Conservation (phyloP, 495 filamentous ascomycete species). For the Paragyromitra xinjiangensis region DNA sequence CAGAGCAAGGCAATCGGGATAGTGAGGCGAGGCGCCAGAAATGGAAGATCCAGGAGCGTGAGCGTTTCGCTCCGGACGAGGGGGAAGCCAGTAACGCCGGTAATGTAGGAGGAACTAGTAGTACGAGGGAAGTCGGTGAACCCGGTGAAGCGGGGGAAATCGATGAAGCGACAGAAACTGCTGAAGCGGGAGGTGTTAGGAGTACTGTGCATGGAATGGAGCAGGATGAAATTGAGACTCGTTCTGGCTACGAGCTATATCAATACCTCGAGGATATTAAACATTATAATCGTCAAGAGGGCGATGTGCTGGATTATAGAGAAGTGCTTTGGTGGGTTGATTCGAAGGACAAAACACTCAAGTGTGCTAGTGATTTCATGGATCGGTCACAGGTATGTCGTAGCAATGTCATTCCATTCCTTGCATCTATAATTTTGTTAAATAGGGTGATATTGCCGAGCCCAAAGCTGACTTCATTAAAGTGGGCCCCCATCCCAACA, state of each 20-base stretch:
- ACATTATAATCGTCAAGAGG: neutral
- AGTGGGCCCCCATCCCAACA: constrained; percentile 16
- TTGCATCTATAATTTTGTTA: neutral
- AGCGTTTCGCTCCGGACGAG: neutral
- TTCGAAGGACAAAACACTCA: neutral
- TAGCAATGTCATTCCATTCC: neutral
- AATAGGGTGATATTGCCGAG: neutral
- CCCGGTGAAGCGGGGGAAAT: neutral
- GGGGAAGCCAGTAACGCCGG: neutral
- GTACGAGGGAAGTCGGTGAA: neutral
- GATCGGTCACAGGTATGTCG: neutral
- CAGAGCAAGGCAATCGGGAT: neutral
- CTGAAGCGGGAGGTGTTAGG: neutral
- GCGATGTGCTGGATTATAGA: neutral
- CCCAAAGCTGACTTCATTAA: neutral
- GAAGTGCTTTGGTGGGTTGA: constrained; percentile 46
- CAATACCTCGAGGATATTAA: constrained; percentile 21
- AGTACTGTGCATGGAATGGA: neutral
- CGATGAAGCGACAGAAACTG: neutral
- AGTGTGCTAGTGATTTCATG: constrained; percentile 15
- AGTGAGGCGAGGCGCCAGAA: constrained; percentile 17
- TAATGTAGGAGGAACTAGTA: neutral
- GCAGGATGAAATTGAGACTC: neutral
- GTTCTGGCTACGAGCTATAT: constrained; percentile 16
- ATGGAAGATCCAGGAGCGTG: constrained; percentile 19